phyloP scores from a whole-genome alignment of 2,329 filamentous ascomycete species.

The Daldinia eschscholtzii region DNA sequence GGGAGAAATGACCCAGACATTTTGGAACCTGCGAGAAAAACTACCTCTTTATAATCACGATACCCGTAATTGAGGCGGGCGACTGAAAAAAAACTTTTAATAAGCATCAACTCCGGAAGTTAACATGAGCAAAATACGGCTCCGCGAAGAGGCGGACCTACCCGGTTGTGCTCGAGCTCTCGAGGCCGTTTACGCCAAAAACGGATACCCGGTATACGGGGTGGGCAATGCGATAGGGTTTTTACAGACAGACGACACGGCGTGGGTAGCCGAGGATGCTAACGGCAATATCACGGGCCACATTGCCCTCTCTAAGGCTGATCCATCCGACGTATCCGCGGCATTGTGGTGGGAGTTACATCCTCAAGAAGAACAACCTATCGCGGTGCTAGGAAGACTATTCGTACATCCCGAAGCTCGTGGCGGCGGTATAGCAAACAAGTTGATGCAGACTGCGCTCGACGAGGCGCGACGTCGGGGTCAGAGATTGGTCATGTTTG shows the following conservation, averaged over 20 bases:
- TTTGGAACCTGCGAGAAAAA: too few species aligned
- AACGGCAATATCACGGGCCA: slow-evolving; percentile 4
- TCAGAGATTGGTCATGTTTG: slow-evolving; percentile 9
- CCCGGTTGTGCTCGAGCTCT: slow-evolving; percentile 4
- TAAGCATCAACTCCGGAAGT: not conserved
- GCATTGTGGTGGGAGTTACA: slow-evolving; percentile 7
- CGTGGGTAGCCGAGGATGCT: slow-evolving; percentile 3
- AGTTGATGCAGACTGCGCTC: slow-evolving; percentile 8
- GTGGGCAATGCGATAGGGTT: slow-evolving; percentile 11
- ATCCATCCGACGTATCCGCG: not conserved
- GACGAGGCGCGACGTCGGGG: slow-evolving; percentile 3
- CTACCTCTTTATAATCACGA: not conserved
- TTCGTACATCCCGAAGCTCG: slow-evolving; percentile 7
- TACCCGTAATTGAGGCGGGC: not conserved
- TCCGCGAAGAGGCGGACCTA: not conserved
- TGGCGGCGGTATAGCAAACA: slow-evolving; percentile 7
- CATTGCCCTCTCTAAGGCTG: not conserved
- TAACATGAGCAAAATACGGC: slow-evolving; percentile 9
- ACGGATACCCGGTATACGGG: slow-evolving; percentile 3
- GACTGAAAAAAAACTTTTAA: not conserved
- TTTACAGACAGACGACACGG: slow-evolving; percentile 1
- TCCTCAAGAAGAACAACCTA: not conserved
- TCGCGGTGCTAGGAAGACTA: slow-evolving; percentile 7
- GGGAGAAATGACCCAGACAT: too few species aligned
- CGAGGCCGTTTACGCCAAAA: slow-evolving; percentile 5